A percentile compares a stretch with the other conserved stretches of the same genome.
Conservation (phyloP, 192 early-diverging fungal genomes). For the Geosiphon pyriformis region DNA sequence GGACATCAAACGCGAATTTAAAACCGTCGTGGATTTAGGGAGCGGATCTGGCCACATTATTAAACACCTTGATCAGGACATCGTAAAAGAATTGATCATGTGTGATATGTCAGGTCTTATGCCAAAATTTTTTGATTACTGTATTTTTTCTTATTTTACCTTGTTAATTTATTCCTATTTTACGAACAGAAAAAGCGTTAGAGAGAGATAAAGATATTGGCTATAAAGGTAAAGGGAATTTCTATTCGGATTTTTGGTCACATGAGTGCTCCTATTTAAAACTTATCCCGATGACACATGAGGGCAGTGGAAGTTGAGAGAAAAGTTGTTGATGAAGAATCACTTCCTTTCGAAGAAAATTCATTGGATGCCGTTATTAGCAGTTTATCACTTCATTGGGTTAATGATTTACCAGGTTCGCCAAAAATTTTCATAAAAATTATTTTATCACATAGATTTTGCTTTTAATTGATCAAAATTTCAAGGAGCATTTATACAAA, state of each 20-base stretch:
- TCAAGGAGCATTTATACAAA: constrained; percentile 71
- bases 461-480: neutral
- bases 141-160: neutral
- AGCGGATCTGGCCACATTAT: constrained; percentile 83
- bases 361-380: constrained; percentile 85
- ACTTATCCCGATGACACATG: neutral
- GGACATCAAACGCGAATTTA: constrained; percentile 88
- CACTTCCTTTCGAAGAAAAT: constrained; percentile 72
- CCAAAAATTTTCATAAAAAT: no score
- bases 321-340: constrained; percentile 80
- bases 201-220: constrained; percentile 48
- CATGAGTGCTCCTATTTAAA: no score
- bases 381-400: constrained; percentile 87
- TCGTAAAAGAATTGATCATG: constrained; percentile 80
- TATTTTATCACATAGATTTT: neutral
- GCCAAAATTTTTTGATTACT: constrained; percentile 16
- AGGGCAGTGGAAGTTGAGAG: constrained; percentile 64
- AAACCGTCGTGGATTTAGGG: constrained; percentile 83
- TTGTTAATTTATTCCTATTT: neutral
- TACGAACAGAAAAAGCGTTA: constrained; percentile 41
- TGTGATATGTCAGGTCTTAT: constrained; percentile 72
- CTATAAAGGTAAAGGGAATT: constrained; percentile 37
- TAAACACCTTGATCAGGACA: constrained; percentile 75
- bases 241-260: no score
- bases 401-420: constrained; percentile 86